phyloP scores from a whole-genome alignment of 148 eudicot genomes.

The Pouteria glomerata region DNA sequence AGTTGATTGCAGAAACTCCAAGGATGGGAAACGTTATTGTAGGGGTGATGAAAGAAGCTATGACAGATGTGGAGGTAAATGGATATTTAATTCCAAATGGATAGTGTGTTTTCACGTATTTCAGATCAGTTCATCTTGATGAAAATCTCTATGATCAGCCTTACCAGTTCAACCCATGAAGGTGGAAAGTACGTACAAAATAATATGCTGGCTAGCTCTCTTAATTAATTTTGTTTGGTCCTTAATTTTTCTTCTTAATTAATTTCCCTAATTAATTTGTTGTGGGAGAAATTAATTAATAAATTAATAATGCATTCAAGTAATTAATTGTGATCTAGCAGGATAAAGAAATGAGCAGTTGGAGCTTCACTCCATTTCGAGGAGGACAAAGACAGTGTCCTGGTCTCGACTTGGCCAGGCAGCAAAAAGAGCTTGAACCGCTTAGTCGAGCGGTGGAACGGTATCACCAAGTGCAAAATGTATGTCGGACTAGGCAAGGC shows the following conservation, averaged over 20 bases:
- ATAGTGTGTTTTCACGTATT: slow-evolving; percentile 74
- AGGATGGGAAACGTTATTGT: slow-evolving; percentile 76
- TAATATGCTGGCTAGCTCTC: not conserved
- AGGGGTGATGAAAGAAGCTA: slow-evolving; percentile 82
- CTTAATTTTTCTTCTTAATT: not conserved
- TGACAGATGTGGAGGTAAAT: slow-evolving; percentile 82
- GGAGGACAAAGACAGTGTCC: slow-evolving; percentile 97
- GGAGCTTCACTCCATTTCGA: slow-evolving; percentile 88
- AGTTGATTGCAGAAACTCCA: slow-evolving; percentile 86
- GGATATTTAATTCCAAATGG: slow-evolving; percentile 81
- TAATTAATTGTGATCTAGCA: slow-evolving; percentile 9
- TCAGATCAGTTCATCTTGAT: slow-evolving; percentile 85
- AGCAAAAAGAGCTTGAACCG: no score
- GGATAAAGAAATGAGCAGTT: slow-evolving; percentile 50
- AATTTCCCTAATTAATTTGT: not conserved
- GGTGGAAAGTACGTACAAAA: slow-evolving; percentile 75
- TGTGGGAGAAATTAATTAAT: not conserved
- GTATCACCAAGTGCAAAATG: no score
- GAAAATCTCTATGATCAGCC: slow-evolving; percentile 49
- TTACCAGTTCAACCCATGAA: slow-evolving; percentile 74
- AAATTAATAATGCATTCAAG: not conserved
- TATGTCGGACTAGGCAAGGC: no score
- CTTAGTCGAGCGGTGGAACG: no score
- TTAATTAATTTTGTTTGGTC: not conserved
- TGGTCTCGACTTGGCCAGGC: slow-evolving; percentile 82